Percentiles rank a stretch among this genome's conserved stretches.
phyloP scores from a whole-genome alignment of 768 basidiomycete species.

The Xerocomellus amylosporus region DNA sequence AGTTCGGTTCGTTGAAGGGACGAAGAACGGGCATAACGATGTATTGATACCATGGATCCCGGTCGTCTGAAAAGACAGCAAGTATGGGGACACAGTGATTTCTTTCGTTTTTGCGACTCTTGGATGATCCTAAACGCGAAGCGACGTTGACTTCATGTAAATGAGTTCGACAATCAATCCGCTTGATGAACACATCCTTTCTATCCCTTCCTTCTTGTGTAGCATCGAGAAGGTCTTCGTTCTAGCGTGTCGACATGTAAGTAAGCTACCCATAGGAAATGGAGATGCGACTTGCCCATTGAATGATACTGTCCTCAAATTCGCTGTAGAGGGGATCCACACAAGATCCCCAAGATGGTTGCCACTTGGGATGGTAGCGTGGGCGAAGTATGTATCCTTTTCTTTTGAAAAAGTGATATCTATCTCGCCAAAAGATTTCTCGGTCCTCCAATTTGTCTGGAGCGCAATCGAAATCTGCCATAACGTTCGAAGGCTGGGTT shows the following conservation, averaged over 20 bases:
- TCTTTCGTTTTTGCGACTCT: not conserved
- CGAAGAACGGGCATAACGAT: slow-evolving; percentile 31
- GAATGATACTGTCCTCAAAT: slow-evolving; percentile 2
- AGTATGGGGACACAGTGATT: slow-evolving; percentile 29
- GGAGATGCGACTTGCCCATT: not conserved
- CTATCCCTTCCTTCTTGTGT: not conserved
- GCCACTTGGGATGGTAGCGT: too few relatives aligned
- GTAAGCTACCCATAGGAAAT: too few relatives aligned
- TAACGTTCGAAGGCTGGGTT: too few relatives aligned
- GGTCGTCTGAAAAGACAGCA: slow-evolving; percentile 9
- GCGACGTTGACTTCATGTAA: slow-evolving; percentile 1
- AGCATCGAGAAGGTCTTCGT: slow-evolving; percentile 4
- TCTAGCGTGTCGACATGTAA: not conserved
- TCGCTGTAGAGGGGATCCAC: not conserved
- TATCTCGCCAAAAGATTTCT: too few relatives aligned
- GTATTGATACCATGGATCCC: slow-evolving; percentile 13
- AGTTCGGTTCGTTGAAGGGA: slow-evolving; percentile 22
- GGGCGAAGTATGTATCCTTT: too few relatives aligned
- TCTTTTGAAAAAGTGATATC: too few relatives aligned
- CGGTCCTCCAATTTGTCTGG: too few relatives aligned
- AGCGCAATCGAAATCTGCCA: too few relatives aligned
- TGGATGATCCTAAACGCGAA: not conserved
- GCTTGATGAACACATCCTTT: slow-evolving; percentile 13
- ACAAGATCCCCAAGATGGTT: slow-evolving; percentile 11
- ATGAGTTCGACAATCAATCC: not conserved